Conservation (phyloP, 371 early-diverging fungal genomes). For the Mortierella sp. region DNA sequence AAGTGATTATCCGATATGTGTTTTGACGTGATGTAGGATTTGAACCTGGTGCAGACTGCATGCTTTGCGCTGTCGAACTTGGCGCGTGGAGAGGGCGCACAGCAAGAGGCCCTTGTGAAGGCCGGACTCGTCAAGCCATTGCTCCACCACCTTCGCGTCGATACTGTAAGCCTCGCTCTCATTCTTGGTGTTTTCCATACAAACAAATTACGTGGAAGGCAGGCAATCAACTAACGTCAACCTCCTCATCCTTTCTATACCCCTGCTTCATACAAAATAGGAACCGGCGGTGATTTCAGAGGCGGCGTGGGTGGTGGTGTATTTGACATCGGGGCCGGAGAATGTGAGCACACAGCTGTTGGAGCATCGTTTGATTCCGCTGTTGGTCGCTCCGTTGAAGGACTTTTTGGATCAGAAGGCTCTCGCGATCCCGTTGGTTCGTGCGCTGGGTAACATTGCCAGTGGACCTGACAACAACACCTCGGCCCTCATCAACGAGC, state of each 20-base stretch:
- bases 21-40: conserved; percentile 44
- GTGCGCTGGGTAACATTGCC: conserved; percentile 80
- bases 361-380: conserved; percentile 59
- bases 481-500: conserved; percentile 61
- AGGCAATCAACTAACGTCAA: neutral
- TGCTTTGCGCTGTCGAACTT: conserved; percentile 86
- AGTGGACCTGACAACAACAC: conserved; percentile 74
- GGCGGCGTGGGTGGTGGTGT: conserved; percentile 78
- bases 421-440: conserved; percentile 69
- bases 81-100: conserved; percentile 72
- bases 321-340: conserved; percentile 74
- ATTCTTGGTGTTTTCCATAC: neutral
- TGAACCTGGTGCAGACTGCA: conserved; percentile 72
- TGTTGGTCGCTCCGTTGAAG: conserved; percentile 54
- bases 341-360: conserved; percentile 64
- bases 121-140: conserved; percentile 59
- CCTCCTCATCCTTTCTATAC: neutral
- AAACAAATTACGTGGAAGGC: neutral
- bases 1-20: neutral
- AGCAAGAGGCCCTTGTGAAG: conserved; percentile 64
- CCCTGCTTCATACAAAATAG: conserved; percentile 20
- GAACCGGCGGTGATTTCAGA: conserved; percentile 72
- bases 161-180: conserved; percentile 33
- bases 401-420: conserved; percentile 59
- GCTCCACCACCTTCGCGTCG: conserved; percentile 62